phyloP scores from a whole-genome alignment of 106 monocot genomes.

The Gastrodia elata region DNA sequence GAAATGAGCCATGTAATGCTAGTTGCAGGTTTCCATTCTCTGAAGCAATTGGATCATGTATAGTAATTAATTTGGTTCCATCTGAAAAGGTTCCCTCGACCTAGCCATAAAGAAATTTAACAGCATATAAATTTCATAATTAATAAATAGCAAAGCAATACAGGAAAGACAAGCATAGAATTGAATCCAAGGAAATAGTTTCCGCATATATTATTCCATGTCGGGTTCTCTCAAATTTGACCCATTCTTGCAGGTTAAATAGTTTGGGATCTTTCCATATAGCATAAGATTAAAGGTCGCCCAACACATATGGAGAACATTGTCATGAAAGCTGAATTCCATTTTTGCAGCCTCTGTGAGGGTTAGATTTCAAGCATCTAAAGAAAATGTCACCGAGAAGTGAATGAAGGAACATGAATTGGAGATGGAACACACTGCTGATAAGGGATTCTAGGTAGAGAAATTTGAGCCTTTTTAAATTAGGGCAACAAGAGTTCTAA shows the following conservation, averaged over 20 bases:
- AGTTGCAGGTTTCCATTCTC: conserved; percentile 88
- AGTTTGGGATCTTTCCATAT: too few relatives aligned
- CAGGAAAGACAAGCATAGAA: neutral
- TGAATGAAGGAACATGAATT: too few relatives aligned
- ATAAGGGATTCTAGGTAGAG: too few relatives aligned
- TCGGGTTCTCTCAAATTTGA: neutral
- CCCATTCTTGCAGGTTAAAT: neutral
- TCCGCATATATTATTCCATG: neutral
- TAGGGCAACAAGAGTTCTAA: too few relatives aligned
- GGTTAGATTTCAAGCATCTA: too few relatives aligned
- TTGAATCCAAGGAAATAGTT: neutral
- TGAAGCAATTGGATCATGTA: conserved; percentile 82
- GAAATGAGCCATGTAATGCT: conserved; percentile 87
- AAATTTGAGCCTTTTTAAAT: too few relatives aligned
- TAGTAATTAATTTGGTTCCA: conserved; percentile 92
- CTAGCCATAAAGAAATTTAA: conserved; percentile 27
- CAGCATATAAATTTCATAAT: neutral
- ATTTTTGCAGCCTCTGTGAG: too few relatives aligned
- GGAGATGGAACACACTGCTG: too few relatives aligned
- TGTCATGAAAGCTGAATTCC: too few relatives aligned
- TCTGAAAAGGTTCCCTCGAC: conserved; percentile 93
- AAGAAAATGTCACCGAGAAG: too few relatives aligned
- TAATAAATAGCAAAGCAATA: neutral
- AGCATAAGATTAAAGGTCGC: too few relatives aligned
- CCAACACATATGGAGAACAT: too few relatives aligned